Base-by-base conservation (phyloP, 768 basidiomycete species). In the Boletellus sp. region DNA sequence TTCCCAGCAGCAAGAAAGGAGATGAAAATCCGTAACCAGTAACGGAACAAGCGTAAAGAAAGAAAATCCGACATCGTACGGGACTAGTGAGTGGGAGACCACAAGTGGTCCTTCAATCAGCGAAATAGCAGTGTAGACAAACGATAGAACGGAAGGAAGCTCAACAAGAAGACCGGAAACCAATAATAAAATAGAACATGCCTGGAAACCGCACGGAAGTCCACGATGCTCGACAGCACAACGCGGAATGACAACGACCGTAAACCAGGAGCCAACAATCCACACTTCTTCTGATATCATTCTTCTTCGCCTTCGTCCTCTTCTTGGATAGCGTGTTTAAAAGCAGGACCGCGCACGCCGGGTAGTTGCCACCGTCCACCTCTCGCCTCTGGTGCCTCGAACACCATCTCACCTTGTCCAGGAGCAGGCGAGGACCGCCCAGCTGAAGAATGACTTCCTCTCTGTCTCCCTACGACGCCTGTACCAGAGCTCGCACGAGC, bases 251-350 rank as follows among this genome's bases (percentile, higher is more conserved):
- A 26, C 41, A 45, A 47, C 31, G 15, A 47, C 37, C 42, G 51
- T 35, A 53, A 53, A 41, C 45, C 46, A 34, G 32, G 5, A 53
- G 31, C 11, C 44, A 49, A 50, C 13, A 45, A 28, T 7, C 22
- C 45, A 45, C 40, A 54, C 39, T 42, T 53, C 45, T 36, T 42
- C 50, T 47, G 35, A 35, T 11, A 16, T 66, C 45, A 70, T 58
- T 88, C 83, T 59, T 90, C 90, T 66, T 90, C 90, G 19, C 76
- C 90, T 65, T 91, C 90, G 56, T 92, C 90, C 62, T 90, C 90
- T 63, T 91, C 90, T 64, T 90, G 86, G 48, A 90, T 90, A 5
- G 86, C 69, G 54, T 84, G 80, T 58, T 62, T 71, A 58, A 88
- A 88, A 9, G 87, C 83, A 43, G 80, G 81, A 1, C 87, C 88